These are phyloP conservation scores for Primulina tabacum DNA, from an alignment of 257 asterid species.

Conservation along the genomic window DNA sequence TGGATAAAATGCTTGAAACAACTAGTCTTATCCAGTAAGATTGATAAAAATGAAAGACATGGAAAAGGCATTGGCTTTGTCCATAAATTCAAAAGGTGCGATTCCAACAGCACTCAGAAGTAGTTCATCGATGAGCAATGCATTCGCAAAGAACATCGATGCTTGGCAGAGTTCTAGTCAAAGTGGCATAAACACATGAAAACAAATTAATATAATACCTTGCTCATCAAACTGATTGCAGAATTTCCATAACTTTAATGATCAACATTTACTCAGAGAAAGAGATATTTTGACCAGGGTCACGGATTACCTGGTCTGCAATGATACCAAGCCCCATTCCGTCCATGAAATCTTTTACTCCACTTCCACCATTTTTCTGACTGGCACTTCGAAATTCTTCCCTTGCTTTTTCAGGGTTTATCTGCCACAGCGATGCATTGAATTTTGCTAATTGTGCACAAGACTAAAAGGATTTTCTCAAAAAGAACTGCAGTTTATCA, in stretches of 20 bases:
- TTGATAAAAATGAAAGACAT: not conserved
- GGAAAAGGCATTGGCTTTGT: not conserved
- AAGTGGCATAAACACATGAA: not conserved
- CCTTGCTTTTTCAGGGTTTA: constrained; percentile 93
- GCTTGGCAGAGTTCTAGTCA: not conserved
- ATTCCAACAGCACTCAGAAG: not conserved
- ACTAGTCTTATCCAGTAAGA: not conserved
- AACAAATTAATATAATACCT: not conserved
- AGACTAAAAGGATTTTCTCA: constrained; percentile 3
- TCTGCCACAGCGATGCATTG: constrained; percentile 46
- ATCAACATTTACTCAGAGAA: not conserved
- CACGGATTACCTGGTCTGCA: constrained; percentile 78
- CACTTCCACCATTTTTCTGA: constrained; percentile 75
- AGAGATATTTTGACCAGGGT: not conserved
- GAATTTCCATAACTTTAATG: not conserved
- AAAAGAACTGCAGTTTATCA: constrained; percentile 18
- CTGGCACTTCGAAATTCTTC: constrained; percentile 74
- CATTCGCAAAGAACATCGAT: too few species aligned
- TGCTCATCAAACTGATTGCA: not conserved
- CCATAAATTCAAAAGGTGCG: not conserved
- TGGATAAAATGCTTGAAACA: not conserved
- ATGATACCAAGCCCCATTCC: constrained; percentile 97
- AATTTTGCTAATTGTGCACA: constrained; percentile 25
- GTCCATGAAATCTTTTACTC: constrained; percentile 95
- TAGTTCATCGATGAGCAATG: too few species aligned